Evolutionary conservation across 176 grass and related monocot species (phyloP).

Genomic region (Calamus simplicifolius): DNA sequence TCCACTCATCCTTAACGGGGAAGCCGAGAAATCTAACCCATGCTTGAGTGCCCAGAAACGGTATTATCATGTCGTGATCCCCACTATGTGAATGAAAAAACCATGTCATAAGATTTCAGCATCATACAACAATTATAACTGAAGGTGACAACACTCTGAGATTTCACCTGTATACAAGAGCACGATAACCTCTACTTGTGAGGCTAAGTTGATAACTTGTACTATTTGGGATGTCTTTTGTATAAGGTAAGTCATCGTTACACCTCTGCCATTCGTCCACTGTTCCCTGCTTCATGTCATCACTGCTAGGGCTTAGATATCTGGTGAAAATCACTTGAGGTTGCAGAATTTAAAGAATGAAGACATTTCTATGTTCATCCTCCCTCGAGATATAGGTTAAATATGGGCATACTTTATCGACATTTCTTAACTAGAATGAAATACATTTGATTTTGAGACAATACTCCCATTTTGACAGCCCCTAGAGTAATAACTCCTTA

Average conservation of each 20-base stretch:
- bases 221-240: not conserved
- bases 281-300: not conserved
- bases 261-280: not conserved
- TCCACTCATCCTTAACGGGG: not conserved
- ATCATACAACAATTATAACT: not conserved
- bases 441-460: no score
- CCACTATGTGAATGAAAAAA: not conserved
- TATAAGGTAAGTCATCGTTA: not conserved
- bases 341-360: no score
- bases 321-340: no score
- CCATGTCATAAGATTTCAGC: not conserved
- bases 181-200: not conserved
- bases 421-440: no score
- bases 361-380: no score
- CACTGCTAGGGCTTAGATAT: no score
- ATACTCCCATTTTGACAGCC: no score
- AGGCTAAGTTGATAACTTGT: not conserved
- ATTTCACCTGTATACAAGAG: not conserved
- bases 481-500: no score
- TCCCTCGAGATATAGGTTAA: no score
- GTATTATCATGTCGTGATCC: slow-evolving; percentile 4
- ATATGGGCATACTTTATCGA: no score
- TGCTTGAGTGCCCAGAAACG: not conserved
- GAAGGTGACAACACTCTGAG: not conserved
- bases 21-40: not conserved